Percentiles rank a stretch among this genome's conserved stretches.
These are phyloP conservation scores for Entomortierella lignicola DNA, from an alignment of 192 early-diverging fungal genomes.

Conservation along the genomic window DNA sequence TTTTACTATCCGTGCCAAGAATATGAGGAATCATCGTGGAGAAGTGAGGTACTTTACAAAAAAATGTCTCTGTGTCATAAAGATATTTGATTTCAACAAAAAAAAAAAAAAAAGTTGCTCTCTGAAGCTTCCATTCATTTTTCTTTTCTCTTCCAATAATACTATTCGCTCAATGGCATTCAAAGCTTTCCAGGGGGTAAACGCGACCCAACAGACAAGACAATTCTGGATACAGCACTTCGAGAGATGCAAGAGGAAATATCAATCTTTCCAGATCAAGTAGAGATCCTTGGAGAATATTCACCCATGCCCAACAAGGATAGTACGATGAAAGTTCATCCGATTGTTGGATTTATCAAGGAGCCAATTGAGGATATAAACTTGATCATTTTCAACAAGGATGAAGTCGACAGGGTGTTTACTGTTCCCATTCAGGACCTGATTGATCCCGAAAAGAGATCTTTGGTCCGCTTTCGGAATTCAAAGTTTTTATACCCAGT, in stretches of 20 bases:
- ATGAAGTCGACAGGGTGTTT: constrained; percentile 80
- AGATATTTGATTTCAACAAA: too few species aligned
- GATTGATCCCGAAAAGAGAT: constrained; percentile 56
- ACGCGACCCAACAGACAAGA: constrained; percentile 68
- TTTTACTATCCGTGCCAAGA: constrained; percentile 78
- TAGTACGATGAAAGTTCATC: constrained; percentile 67
- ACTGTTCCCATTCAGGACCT: constrained; percentile 74
- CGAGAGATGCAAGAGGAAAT: constrained; percentile 89
- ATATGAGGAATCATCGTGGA: constrained; percentile 78
- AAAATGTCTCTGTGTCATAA: too few species aligned
- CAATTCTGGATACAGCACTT: constrained; percentile 73
- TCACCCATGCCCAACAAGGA: constrained; percentile 70
- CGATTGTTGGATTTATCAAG: constrained; percentile 68
- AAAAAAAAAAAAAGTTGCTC: too few species aligned
- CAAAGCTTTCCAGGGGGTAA: constrained; percentile 82
- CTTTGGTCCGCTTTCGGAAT: constrained; percentile 64
- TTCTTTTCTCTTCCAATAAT: too few species aligned
- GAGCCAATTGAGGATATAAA: constrained; percentile 54
- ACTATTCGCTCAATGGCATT: too few species aligned
- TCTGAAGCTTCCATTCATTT: too few species aligned
- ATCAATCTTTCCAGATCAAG: constrained; percentile 52
- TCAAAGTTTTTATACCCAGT: constrained; percentile 64
- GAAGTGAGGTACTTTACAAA: constrained; percentile 81
- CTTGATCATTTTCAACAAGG: constrained; percentile 61
- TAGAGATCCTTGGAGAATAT: constrained; percentile 73